Conservation (phyloP, 345 rosid species). For the Euclidium syriacum region DNA sequence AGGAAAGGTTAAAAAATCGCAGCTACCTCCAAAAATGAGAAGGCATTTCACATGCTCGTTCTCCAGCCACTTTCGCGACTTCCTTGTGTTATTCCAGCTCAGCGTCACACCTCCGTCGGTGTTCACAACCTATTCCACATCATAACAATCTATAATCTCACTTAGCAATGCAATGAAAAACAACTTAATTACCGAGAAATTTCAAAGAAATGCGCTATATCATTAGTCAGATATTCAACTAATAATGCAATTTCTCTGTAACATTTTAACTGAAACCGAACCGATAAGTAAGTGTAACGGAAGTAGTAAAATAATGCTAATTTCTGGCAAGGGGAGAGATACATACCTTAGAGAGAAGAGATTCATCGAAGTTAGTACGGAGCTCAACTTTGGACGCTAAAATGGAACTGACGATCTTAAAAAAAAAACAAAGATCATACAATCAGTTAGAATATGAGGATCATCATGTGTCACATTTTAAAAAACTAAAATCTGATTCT, state of each 20-base stretch:
- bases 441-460: too few relatives aligned
- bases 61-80: slow-evolving; percentile 57
- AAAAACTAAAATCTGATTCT: too few relatives aligned
- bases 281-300: neutral
- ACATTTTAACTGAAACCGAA: too few relatives aligned
- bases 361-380: slow-evolving; percentile 58
- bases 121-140: slow-evolving; percentile 47
- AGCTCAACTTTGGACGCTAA: slow-evolving; percentile 43
- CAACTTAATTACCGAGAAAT: neutral
- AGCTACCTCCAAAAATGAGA: slow-evolving; percentile 80
- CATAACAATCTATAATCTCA: neutral
- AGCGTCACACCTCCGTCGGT: slow-evolving; percentile 76
- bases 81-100: slow-evolving; percentile 55
- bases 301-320: neutral
- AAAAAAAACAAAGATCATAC: too few relatives aligned
- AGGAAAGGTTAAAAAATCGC: too few relatives aligned
- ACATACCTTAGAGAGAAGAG: slow-evolving; percentile 75
- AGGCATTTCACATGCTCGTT: slow-evolving; percentile 77
- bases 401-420: slow-evolving; percentile 41
- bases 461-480: too few relatives aligned
- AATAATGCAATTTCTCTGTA: too few relatives aligned
- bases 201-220: neutral
- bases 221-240: neutral
- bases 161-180: too few relatives aligned
- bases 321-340: neutral